Evolutionary conservation across 768 basidiomycete species (phyloP), one percentile per base, ranked within the genome.

Genomic region (Agrocybe praecox): DNA sequence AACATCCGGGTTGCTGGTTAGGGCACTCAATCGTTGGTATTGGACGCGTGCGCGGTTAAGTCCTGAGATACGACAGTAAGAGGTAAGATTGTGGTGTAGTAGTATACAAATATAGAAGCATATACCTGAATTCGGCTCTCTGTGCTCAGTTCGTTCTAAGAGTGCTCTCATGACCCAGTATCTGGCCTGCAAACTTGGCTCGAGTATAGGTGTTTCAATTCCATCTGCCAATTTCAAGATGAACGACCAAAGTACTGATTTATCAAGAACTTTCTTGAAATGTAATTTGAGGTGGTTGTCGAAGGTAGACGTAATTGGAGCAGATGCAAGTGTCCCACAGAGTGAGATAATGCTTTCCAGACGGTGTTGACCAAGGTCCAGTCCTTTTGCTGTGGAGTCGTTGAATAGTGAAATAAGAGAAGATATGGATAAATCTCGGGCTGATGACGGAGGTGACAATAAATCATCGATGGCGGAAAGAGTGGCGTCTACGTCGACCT

Each of bases 161-260:
- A 46, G 49, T n/a, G 63, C 61, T 44, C 49, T 78, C 81, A 89
- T 81, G 46, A 82, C 65, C 87, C 87, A 89, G 67, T 82, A 89
- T 47, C 76, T 74, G 64, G 89, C 86, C n/a, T 77, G 72, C 43
- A 40, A 2, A 40, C 17, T 36, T 9, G 52, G 46, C 6, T 6
- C 22, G n/a, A 26, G 33, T 2, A 43, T 53, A 10, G 26, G 17
- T 26, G 19, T 33, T 46, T 43, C 42, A 24, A 49, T 49, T n/a
- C 53, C 57, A 5, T 29, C 47, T 4, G 36, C 57, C 9, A 58
- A 17, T 49, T 47, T 23, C 21, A 48, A 47, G 19, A 53, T 12
- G 1, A 49, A 49, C 8, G 52, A 23, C 57, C 57, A 58, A 14
- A 58, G 49, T 10, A 36, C 12, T 3, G 42, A 22, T 17, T 36